phyloP scores from a whole-genome alignment of 805 yeast species.

The Candida coquimbonensis region DNA sequence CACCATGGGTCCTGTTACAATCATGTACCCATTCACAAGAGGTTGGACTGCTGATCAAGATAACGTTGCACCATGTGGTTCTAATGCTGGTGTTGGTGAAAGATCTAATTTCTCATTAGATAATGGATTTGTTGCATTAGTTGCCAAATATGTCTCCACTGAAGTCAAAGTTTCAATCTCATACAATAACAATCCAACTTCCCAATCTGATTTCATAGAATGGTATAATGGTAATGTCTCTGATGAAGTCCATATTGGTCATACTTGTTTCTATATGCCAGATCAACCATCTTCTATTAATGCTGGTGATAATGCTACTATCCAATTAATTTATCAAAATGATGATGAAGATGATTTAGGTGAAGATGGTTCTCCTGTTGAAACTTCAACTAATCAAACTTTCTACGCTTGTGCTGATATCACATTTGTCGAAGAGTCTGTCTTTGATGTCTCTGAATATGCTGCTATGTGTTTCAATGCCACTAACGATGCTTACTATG shows the following conservation, averaged over 20 bases:
- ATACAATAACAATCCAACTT: constrained; percentile 31
- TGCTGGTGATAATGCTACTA: constrained; percentile 36
- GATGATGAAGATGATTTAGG: constrained; percentile 22
- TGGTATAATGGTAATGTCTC: constrained; percentile 34
- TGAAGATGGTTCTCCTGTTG: constrained; percentile 27
- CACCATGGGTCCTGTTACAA: constrained; percentile 24
- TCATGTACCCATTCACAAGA: constrained; percentile 36
- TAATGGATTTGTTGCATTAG: constrained; percentile 40
- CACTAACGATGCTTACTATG: constrained; percentile 32
- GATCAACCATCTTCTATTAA: constrained; percentile 31
- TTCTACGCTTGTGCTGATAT: constrained; percentile 41
- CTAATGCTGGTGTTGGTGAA: constrained; percentile 28
- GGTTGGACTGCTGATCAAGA: constrained; percentile 40
- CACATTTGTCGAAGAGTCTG: constrained; percentile 34
- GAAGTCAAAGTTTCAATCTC: constrained; percentile 33
- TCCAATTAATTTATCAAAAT: constrained; percentile 35
- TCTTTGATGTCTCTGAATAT: constrained; percentile 27
- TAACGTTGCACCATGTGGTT: constrained; percentile 41
- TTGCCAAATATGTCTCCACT: constrained; percentile 36
- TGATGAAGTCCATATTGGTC: constrained; percentile 35
- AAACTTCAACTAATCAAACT: constrained; percentile 31
- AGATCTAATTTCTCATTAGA: constrained; percentile 40
- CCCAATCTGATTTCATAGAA: constrained; percentile 33
- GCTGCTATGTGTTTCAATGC: constrained; percentile 37
- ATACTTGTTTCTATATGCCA: constrained; percentile 39